Evolutionary conservation across 805 yeast species (phyloP).

Genomic region (Ogataea pini): DNA sequence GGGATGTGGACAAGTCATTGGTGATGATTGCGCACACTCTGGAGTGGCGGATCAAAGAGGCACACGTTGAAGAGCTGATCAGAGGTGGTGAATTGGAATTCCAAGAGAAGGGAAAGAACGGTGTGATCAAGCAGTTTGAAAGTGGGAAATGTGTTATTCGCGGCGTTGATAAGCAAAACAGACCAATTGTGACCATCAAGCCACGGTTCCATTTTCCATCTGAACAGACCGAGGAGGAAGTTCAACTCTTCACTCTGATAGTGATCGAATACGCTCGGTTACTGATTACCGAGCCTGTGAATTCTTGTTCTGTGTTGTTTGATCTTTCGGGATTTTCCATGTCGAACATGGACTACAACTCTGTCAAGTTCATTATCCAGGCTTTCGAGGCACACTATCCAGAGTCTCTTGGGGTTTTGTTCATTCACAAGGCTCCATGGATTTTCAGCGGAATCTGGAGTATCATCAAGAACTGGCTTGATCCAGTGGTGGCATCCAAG

Average conservation of each 20-base stretch:
- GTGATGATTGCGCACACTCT: constrained; percentile 73
- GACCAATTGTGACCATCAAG: constrained; percentile 81
- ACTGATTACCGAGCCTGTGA: constrained; percentile 70
- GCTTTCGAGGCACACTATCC: constrained; percentile 97
- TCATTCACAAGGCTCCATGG: constrained; percentile 97
- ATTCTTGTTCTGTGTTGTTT: constrained; percentile 79
- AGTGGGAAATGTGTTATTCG: constrained; percentile 70
- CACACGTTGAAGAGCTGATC: constrained; percentile 61
- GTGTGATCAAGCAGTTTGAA: constrained; percentile 57
- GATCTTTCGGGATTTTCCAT: constrained; percentile 85
- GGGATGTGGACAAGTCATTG: constrained; percentile 68
- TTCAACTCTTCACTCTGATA: constrained; percentile 72
- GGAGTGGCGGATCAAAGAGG: constrained; percentile 70
- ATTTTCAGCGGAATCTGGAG: constrained; percentile 94
- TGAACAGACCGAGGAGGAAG: constrained; percentile 67
- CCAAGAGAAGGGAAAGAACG: constrained; percentile 42
- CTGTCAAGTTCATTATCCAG: constrained; percentile 85
- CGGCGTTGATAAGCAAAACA: constrained; percentile 70
- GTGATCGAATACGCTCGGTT: constrained; percentile 83
- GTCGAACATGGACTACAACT: constrained; percentile 89
- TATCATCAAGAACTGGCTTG: constrained; percentile 89
- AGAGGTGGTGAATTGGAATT: constrained; percentile 71
- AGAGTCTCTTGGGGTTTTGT: constrained; percentile 80
- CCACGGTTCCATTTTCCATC: constrained; percentile 73
- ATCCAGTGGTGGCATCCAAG: constrained; percentile 93